Conservation (phyloP, 768 basidiomycete genomes). For the Tricholoma furcatifolium region DNA sequence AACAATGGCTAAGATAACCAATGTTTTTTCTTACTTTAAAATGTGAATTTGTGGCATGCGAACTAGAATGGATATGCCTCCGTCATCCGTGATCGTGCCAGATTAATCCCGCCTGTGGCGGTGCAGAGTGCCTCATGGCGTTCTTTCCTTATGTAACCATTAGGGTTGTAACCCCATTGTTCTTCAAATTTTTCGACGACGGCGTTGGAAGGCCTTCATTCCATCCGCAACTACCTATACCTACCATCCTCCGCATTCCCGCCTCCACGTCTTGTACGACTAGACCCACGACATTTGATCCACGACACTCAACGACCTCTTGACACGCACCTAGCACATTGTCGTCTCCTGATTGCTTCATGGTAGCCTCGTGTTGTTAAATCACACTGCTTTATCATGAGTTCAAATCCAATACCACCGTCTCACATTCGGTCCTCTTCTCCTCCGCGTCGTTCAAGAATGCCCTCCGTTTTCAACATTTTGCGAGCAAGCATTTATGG, state of each 20-base stretch:
- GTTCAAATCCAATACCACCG: constrained; percentile 28
- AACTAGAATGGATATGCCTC: constrained; percentile 4
- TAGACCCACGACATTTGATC: constrained; percentile 6
- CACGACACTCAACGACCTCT: too few species aligned
- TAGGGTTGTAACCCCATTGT: constrained; percentile 1
- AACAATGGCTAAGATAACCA: not conserved
- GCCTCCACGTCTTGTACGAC: not conserved
- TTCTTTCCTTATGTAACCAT: constrained; percentile 11
- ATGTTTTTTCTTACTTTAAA: not conserved
- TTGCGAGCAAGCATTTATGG: constrained; percentile 68
- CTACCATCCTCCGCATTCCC: constrained; percentile 1
- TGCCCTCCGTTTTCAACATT: constrained; percentile 74
- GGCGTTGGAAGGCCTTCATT: not conserved
- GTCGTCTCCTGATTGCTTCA: constrained; percentile 25
- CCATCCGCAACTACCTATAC: not conserved
- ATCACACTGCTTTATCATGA: constrained; percentile 43
- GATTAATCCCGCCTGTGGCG: constrained; percentile 10
- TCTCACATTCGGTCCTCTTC: constrained; percentile 14
- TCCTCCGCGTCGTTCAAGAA: constrained; percentile 38
- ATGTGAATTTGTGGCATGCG: not conserved
- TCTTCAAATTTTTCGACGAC: constrained; percentile 5
- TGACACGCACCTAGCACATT: constrained; percentile 10
- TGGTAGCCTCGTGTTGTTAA: constrained; percentile 48
- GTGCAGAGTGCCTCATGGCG: constrained; percentile 12
- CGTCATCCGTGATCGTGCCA: constrained; percentile 11